Conservation (phyloP, 345 rosid species). For the Lepidium africanum region DNA sequence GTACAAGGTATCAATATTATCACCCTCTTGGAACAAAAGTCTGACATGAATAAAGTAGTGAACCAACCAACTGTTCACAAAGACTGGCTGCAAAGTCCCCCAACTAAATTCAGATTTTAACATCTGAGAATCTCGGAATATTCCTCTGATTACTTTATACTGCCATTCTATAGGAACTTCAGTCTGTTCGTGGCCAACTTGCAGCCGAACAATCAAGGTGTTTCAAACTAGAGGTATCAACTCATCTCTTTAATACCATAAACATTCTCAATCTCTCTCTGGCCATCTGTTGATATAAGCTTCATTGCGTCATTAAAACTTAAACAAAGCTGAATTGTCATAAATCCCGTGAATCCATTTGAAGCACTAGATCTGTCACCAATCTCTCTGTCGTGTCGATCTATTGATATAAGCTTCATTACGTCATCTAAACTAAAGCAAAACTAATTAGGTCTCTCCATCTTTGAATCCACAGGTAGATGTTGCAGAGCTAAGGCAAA, state of each 20-base stretch:
- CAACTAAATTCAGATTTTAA: neutral
- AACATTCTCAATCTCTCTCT: neutral
- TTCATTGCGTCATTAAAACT: neutral
- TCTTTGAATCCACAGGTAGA: constrained; percentile 60
- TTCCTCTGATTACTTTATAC: neutral
- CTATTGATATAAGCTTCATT: neutral
- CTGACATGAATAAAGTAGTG: neutral
- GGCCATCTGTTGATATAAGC: neutral
- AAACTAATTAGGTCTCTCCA: neutral
- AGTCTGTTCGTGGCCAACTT: constrained; percentile 90
- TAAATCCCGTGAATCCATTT: neutral
- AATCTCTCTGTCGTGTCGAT: neutral
- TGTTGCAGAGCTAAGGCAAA: constrained; percentile 91
- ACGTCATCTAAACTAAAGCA: neutral
- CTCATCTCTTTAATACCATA: neutral
- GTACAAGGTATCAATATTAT: constrained; percentile 52
- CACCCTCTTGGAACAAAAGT: neutral
- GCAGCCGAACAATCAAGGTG: constrained; percentile 95
- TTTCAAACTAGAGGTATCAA: constrained; percentile 88
- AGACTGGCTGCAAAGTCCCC: constrained; percentile 5
- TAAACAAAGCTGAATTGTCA: neutral
- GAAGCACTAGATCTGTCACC: neutral
- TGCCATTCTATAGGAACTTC: constrained; percentile 63
- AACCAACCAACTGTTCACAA: constrained; percentile 6
- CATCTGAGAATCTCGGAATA: neutral